These are phyloP conservation scores for Mallotus japonicus DNA, from an alignment of 441 rosid genomes.

Conservation along the genomic window DNA sequence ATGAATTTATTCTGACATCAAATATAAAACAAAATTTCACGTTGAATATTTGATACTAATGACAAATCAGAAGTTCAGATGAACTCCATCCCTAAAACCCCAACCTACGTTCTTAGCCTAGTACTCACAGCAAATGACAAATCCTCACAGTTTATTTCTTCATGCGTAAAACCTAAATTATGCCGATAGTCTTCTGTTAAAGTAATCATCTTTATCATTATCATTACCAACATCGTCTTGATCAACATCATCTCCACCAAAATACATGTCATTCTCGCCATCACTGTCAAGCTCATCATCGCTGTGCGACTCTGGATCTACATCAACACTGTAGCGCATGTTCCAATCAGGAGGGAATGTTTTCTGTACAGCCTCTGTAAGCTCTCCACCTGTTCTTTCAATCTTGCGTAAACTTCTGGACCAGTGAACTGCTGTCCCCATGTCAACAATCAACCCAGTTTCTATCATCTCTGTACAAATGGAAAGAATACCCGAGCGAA, in stretches of 20 bases:
- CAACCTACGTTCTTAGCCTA: neutral
- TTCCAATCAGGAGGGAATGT: constrained; percentile 98
- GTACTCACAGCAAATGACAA: too few relatives aligned
- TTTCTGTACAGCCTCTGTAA: constrained; percentile 86
- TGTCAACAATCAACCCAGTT: constrained; percentile 72
- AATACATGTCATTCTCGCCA: constrained; percentile 27
- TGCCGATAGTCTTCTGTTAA: constrained; percentile 32
- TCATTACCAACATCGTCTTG: constrained; percentile 23
- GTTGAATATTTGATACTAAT: too few relatives aligned
- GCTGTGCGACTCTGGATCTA: constrained; percentile 37
- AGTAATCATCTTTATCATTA: constrained; percentile 28
- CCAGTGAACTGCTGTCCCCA: constrained; percentile 97
- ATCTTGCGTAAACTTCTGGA: constrained; percentile 73
- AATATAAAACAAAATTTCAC: too few relatives aligned
- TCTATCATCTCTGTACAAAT: constrained; percentile 76
- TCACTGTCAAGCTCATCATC: constrained; percentile 29
- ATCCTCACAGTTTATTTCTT: too few relatives aligned
- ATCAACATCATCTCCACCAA: constrained; percentile 23
- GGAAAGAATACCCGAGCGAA: constrained; percentile 56
- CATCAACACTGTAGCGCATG: constrained; percentile 35
- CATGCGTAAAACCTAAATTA: neutral
- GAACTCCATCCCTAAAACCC: too few relatives aligned
- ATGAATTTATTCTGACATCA: too few relatives aligned
- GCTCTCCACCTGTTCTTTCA: constrained; percentile 86
- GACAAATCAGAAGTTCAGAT: too few relatives aligned